Evolutionary conservation across 805 yeast genomes (phyloP).

Genomic region (Cyberlindnera maritima): DNA sequence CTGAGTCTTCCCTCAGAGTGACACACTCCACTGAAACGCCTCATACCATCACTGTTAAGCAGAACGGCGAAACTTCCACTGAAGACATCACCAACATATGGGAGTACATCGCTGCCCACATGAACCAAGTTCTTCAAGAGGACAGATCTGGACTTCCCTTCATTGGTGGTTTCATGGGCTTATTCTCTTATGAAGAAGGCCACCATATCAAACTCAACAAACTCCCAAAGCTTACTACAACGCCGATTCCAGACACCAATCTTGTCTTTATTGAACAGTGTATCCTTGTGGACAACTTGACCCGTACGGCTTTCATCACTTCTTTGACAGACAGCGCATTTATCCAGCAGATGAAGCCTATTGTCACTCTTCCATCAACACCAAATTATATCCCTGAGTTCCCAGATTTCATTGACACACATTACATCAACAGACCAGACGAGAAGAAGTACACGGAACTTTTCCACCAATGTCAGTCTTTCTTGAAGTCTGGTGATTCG

Average conservation of each 20-base stretch:
- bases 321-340: constrained; percentile 35
- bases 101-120: constrained; percentile 47
- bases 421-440: constrained; percentile 45
- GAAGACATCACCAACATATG: constrained; percentile 37
- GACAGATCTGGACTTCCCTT: constrained; percentile 56
- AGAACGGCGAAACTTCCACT: background rate
- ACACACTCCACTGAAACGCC: constrained; percentile 56
- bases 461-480: constrained; percentile 64
- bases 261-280: constrained; percentile 68
- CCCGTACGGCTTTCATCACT: constrained; percentile 46
- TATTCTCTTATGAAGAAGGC: constrained; percentile 87
- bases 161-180: constrained; percentile 88
- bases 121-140: constrained; percentile 35
- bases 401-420: constrained; percentile 6
- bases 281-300: constrained; percentile 50
- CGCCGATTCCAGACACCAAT: constrained; percentile 66
- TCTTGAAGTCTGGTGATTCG: constrained; percentile 77
- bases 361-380: constrained; percentile 3
- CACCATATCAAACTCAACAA: constrained; percentile 34
- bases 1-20: constrained; percentile 39
- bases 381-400: background rate
- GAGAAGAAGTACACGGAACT: constrained; percentile 49
- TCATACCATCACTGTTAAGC: constrained; percentile 1
- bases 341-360: constrained; percentile 24
- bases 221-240: constrained; percentile 37